Evolutionary conservation across 2,329 filamentous ascomycete genomes (phyloP), one percentile per base, ranked within the genome.

Genomic region (Helminthosporium solani): DNA sequence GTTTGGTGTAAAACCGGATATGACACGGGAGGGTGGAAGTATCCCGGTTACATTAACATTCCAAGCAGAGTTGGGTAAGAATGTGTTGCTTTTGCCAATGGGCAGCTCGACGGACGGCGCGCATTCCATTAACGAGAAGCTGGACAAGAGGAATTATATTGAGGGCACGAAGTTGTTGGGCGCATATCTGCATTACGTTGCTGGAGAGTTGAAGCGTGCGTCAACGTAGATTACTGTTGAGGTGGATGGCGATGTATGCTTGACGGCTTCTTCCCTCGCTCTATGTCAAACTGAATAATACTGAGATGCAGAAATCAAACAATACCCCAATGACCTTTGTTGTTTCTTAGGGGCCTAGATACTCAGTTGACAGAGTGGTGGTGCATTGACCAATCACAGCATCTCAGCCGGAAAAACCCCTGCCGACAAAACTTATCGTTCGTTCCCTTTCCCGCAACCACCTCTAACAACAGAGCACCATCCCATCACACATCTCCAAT

Each of bases 41-140:
- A 99, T 99, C 61, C 94, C 94, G 3, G 90, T 99, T 42, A 99
- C 94, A 7, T 76, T 99, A 63, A 97, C 90, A 1, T 99, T 99
- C 69, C 94, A 99, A 78, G 85, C 96, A 76, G 91, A 94, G 15
- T 96, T 92, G 6, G 90, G 91, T 66, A 99, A 99, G 85, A 99
- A 97, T 66, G 92, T 97, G 33, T 77, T 99, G 46, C 78, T 99
- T 56, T 75, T 99, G 58, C 94, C 94, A 25, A 97, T 99, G 94
- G 94, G 94, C 36, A 95, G 88, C 77, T 95, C 88, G 34, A 99
- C 92, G 1, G 94, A 97, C 70, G 91, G 88, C 33, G 94, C 94
- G 7, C 94, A 99, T 75, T 96, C 90, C 27, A 95, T 96, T 74
- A 99, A 99, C 71, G 94, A 97, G 82, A 96, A 96, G 81, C 79